Base-by-base conservation (phyloP, 352 stramenopile species). In the Stramenopiles sp. region DNA sequence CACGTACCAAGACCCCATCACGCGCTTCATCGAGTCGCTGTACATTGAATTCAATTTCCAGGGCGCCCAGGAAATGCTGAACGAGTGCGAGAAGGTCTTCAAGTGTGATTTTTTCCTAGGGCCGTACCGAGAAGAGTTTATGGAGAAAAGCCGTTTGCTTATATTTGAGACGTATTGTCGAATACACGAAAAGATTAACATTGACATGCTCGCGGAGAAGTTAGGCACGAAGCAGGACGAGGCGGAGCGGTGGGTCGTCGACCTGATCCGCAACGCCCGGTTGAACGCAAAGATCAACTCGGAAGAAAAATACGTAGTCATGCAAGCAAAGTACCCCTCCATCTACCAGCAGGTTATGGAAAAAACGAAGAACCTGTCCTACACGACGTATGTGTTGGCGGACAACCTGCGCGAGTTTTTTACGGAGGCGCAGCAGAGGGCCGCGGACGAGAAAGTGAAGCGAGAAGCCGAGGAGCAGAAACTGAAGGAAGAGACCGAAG, bases 161-260 rank as follows among this genome's bases (percentile, higher is more conserved):
- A 96, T 98, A 75, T 98, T 99, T 81, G 95, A 99, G 83, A 97
- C 97, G 78, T 98, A 98, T 84, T 98, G 94, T 83, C 87, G 94
- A 73, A 97, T 99, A 79, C 94, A 99, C 86, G 87, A 95, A 80
- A 98, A 96, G 82, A 97, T 99, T 82, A 93, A 98, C 85, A 95
- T 98, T 79, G 88, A 88, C 75, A 92, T 91, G 78, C 85, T 99
- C 77, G 94, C 92, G 49, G 88, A 92, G 33, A 96, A 97, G 85
- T 85, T 98, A 75, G 92, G 89, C 37, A 98, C 98, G 89, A 83
- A 89, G 37, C 84, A 93, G 75, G 87, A 91, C n/a, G 89, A 95
- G 73, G 93, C 95, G 4, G 95, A 99, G 83, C 92, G 94, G 79
- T 99, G 94, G 94, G 97, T 99, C 82, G 95, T 98, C 32, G 96